Evolutionary conservation across 1,284 basidiomycete genomes (phyloP), one percentile per base, ranked within the genome.

Genomic region (Heterobasidion annosum): DNA sequence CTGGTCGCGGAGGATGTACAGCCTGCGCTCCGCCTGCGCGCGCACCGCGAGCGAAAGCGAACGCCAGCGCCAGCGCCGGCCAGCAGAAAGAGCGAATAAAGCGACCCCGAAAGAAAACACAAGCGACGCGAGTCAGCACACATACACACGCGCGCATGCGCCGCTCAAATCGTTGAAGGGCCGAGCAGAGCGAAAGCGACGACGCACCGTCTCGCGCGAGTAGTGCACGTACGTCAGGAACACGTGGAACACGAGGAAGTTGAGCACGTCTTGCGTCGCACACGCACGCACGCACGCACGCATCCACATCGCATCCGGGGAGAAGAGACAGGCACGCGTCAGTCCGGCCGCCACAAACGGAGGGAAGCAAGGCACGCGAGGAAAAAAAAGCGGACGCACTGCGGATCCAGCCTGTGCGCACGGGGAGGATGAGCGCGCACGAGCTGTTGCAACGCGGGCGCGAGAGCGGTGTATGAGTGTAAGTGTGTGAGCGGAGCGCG

Each of bases 1-100:
- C 64, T 87, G 82, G 54, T 83, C 79, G 13, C 83, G 76, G 32
- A 87, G 70, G 6, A 74, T 74, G 62, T 82, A 86, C 57, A 85
- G 70, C 48, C 81, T 72, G 35, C 86, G 70, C 58, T 86, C 81
- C 1, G 75, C 73, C 71, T 82, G 59, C 1, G 19, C 32, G 6
- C 10, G 34, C n/a, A 32, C 25, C 25, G 10, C 15, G 18, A 18
- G 18, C 18, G 18, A 18, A 18, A 18, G 18, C 18, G 18, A 18
- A 18, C 1, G 18, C 18, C 18, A 18, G 18, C 18, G 18, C 18
- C 18, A 18, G 18, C 18, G 18, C n/a, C n/a, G n/a, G n/a, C n/a
- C 19, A 25, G 3, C 25, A 25, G 4, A 25, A 4, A 25, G 25
- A 25, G 25, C 3, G 25, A 25, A 25, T 0, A 25, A 25, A 25